These are phyloP conservation scores for Aspergillus sclerotioniger DNA, from an alignment of 495 filamentous ascomycete species.

Conservation along the genomic window DNA sequence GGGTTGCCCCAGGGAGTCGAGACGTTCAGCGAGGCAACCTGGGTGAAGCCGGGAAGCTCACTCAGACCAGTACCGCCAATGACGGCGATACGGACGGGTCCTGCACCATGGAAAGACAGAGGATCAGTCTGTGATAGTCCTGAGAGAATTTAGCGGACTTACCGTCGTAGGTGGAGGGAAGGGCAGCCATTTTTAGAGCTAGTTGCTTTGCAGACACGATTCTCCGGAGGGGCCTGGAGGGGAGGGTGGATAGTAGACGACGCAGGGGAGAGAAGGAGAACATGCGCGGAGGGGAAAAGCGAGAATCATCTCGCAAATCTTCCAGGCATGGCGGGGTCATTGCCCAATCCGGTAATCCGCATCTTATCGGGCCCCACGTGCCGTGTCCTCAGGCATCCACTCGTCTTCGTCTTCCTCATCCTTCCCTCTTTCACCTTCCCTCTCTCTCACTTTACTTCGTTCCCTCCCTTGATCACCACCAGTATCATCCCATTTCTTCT, in stretches of 20 bases:
- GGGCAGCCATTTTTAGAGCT: constrained; percentile 51
- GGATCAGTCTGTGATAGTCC: not conserved
- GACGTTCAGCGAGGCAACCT: constrained; percentile 69
- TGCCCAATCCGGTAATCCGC: not conserved
- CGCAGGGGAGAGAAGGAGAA: constrained; percentile 10
- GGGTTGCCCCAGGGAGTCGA: constrained; percentile 89
- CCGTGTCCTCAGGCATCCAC: not conserved
- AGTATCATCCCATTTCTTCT: no score
- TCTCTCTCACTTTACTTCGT: no score
- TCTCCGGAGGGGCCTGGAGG: constrained; percentile 30
- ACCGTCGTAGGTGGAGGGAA: constrained; percentile 57
- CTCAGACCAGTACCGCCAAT: constrained; percentile 93
- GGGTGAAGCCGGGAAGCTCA: constrained; percentile 69
- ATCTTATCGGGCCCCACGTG: not conserved
- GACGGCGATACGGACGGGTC: constrained; percentile 83
- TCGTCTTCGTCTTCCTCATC: no score
- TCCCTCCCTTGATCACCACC: no score
- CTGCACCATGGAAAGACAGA: constrained; percentile 35
- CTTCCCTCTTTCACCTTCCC: no score
- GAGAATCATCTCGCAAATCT: not conserved
- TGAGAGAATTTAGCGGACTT: constrained; percentile 14
- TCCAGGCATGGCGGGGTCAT: not conserved
- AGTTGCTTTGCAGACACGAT: constrained; percentile 38
- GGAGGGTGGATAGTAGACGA: constrained; percentile 26
- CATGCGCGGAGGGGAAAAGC: constrained; percentile 16